Conservation (phyloP, 345 rosid species). For the Gossypium turneri region DNA sequence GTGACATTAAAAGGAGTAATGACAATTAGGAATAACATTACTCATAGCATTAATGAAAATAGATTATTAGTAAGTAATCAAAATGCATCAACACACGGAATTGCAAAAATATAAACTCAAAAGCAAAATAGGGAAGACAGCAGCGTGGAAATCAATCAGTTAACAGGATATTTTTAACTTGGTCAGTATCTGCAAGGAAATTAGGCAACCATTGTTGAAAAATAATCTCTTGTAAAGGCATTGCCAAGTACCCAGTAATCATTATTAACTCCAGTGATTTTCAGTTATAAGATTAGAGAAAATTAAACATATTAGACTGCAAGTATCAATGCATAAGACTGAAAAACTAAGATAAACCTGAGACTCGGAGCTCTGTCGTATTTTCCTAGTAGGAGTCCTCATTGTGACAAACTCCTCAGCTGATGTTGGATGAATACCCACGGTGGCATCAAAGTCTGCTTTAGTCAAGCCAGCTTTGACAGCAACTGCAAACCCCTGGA, state of each 20-base stretch:
- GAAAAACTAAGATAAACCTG: constrained; percentile 53
- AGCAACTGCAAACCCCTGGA: constrained; percentile 92
- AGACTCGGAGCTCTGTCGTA: constrained; percentile 47
- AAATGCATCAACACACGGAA: not conserved
- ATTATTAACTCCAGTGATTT: not conserved
- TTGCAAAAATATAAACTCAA: not conserved
- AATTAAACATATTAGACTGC: not conserved
- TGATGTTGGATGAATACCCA: constrained; percentile 89
- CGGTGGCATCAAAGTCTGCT: constrained; percentile 79
- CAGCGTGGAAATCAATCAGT: not conserved
- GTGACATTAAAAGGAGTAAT: constrained; percentile 10
- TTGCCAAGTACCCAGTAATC: not conserved
- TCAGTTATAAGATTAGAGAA: not conserved
- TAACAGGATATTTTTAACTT: not conserved
- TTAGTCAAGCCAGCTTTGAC: constrained; percentile 91
- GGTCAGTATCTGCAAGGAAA: not conserved
- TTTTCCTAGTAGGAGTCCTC: constrained; percentile 79
- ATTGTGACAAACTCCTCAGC: constrained; percentile 92
- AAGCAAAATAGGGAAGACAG: not conserved
- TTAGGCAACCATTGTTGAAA: not conserved
- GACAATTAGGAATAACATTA: not conserved
- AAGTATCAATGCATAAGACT: not conserved
- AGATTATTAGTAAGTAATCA: not conserved
- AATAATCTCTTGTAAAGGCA: not conserved
- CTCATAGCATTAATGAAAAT: not conserved